Conservation (phyloP, 306 rosid genomes). For the Ammopiptanthus mongolicus region DNA sequence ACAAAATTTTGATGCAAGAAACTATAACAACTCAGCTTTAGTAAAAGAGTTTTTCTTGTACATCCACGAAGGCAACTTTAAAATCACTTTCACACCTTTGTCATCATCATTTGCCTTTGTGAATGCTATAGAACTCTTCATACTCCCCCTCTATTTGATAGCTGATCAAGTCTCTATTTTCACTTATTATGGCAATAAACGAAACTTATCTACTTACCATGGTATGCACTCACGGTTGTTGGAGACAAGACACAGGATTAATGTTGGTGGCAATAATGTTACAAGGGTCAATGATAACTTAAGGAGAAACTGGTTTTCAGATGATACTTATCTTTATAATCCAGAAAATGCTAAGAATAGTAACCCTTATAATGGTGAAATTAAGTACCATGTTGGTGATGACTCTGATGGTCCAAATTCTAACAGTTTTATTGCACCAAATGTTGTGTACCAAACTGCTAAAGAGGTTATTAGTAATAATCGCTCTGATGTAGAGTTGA, state of each 20-base stretch:
- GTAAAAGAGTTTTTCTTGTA: constrained; percentile 28
- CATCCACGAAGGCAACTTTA: background rate
- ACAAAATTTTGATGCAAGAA: background rate
- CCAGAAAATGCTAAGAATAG: background rate
- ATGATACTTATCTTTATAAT: constrained; percentile 9
- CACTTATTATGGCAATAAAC: background rate
- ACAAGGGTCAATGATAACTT: background rate
- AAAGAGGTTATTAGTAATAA: background rate
- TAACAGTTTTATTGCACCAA: background rate
- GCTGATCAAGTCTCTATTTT: fast-evolving
- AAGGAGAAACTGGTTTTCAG: constrained; percentile 33
- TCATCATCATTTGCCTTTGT: constrained; percentile 31
- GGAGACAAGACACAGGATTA: constrained; percentile 26
- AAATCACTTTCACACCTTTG: constrained; percentile 28
- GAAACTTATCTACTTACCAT: fast-evolving
- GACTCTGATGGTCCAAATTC: background rate
- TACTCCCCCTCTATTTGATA: constrained; percentile 14
- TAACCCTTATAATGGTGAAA: fast-evolving
- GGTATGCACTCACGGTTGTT: background rate
- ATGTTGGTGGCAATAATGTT: constrained; percentile 20
- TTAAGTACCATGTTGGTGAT: background rate
- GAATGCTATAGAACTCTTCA: constrained; percentile 47
- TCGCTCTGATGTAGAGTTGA: background rate
- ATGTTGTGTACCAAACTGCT: background rate
- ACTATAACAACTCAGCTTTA: background rate